These are phyloP conservation scores for Epichloe hybrida DNA, from an alignment of 2,329 filamentous ascomycete genomes.

Conservation along the genomic window DNA sequence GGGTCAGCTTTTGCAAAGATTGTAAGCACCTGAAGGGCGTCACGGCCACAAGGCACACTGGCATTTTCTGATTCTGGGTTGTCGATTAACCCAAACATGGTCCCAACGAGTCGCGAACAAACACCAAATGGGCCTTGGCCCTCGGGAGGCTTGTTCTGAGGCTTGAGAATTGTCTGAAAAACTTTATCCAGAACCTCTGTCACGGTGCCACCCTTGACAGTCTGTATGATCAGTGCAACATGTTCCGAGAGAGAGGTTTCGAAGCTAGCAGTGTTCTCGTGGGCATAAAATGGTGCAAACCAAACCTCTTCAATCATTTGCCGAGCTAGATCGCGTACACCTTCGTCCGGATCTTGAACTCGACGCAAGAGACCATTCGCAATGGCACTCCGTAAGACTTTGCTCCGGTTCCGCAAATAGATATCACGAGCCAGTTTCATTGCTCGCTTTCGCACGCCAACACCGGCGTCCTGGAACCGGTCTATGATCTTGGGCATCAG, in stretches of 20 bases:
- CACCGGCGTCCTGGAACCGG: slow-evolving; percentile 66
- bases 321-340: slow-evolving; percentile 70
- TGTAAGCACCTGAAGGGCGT: slow-evolving; percentile 66
- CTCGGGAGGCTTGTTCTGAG: slow-evolving; percentile 51
- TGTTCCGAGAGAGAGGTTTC: slow-evolving; percentile 71
- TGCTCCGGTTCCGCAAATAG: slow-evolving; percentile 66
- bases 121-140: slow-evolving; percentile 55
- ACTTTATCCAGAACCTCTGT: slow-evolving; percentile 55
- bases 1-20: slow-evolving; percentile 86
- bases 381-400: slow-evolving; percentile 59
- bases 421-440: slow-evolving; percentile 89
- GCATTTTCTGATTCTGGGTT: slow-evolving; percentile 51
- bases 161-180: slow-evolving; percentile 53
- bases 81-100: slow-evolving; percentile 82
- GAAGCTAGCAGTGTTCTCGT: slow-evolving; percentile 53
- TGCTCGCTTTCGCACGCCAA: slow-evolving; percentile 78
- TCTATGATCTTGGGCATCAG: slow-evolving; percentile 64
- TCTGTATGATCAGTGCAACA: slow-evolving; percentile 73
- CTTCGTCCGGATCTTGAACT: slow-evolving; percentile 71
- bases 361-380: slow-evolving; percentile 69
- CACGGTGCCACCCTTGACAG: slow-evolving; percentile 55
- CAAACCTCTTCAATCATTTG: slow-evolving; percentile 92
- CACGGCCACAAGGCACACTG: slow-evolving; percentile 45
- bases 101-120: slow-evolving; percentile 69
- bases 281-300: slow-evolving; percentile 68